Base-by-base conservation (phyloP, 768 basidiomycete species). In the Lactifluus hygrophoroides region DNA sequence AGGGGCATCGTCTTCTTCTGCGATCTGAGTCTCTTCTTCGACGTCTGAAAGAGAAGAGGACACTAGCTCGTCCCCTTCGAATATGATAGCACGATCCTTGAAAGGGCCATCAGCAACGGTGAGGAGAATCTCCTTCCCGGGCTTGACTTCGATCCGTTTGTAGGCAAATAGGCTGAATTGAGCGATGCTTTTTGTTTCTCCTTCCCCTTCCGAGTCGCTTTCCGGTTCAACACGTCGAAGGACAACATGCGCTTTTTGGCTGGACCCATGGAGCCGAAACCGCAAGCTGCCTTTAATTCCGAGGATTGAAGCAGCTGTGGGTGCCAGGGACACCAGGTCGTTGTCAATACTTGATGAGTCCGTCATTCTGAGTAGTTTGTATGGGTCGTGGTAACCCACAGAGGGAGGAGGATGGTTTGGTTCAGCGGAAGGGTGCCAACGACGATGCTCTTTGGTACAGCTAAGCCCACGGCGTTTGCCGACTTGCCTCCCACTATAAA, bases 121-220 rank as follows among this genome's bases (percentile, higher is more conserved):
- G 54, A 88, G 75, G 47, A 86, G 74, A 51, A 88, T 80, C 71
- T 84, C 83, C 70, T 85, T 85, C 57, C 85, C 85, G 13, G 84
- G 81, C 66, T 79, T 85, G 65, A 85, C 78, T 66, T 82, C 82
- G 67, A 88, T 82, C 60, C 81, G 73, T 73, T 88, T 88, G 65
- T 79, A 77, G 3, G 86, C 83, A 67, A 85, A 83, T 13, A 88
- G 72, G 66, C 77, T 80, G 67, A 85, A 88, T 68, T 78, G 80
- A 38, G 79, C 76, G 55, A 78, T 66, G 28, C 68, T 65, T 19
- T 64, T 54, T 21, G 69, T 68, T n/a, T 73, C 70, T 10, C 67
- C 75, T 51, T 75, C 75, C 52, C 76, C 77, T 54, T 66, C 69
- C 10, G 77, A 71, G 63, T 78, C 74, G 27, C 79, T 78, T 13